Base-by-base conservation (phyloP, 441 rosid species). In the Euphorbia schlechtendalii region DNA sequence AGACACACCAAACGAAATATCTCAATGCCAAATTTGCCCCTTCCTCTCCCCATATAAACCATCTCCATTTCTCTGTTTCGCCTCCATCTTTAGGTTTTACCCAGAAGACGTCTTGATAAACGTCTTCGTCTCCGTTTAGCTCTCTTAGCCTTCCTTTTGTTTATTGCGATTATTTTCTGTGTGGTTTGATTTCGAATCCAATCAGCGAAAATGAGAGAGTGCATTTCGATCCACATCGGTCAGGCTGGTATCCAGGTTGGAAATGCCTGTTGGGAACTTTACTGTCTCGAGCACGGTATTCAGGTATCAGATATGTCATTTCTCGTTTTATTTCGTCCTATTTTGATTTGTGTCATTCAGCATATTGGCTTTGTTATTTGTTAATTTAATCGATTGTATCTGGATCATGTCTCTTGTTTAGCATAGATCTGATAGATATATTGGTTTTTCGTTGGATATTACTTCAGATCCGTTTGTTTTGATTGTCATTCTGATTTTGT, bases 281-380 rank as follows among this genome's bases (percentile, higher is more conserved):
- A 89, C 80, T 87, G 92, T 75, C 94, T 89, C 63, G 94, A 89
- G 75, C 96, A 89, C 59, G 96, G 96, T 27, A 90, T 90, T 61
- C 92, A 87, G 96, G 96, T 89, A 54, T 38, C 2, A 18, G 55
- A 73, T 70, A 41, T 68, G 14, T 34, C 20, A 3, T 3, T 52
- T 40, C 27, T 4, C 0, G 27, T 5, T 25, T 18, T 6, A 0
- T 62, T 59, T 45, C n/a, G 2, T 22, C 41, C 21, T 70, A 51
- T 67, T 41, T 25, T 5, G 56, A 28, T 61, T 30, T 57, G 46
- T 66, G 15, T 15, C 14, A 14, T 43, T 27, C 0, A 9, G 8
- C 8, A 18, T 5, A 12, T 0, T 56, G n/a, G n/a, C n/a, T n/a
- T n/a, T n/a, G n/a, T n/a, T n/a, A n/a, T n/a, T n/a, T n/a, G n/a